phyloP scores from a whole-genome alignment of 805 yeast genomes.

The Debaryomyces tyrocola region DNA sequence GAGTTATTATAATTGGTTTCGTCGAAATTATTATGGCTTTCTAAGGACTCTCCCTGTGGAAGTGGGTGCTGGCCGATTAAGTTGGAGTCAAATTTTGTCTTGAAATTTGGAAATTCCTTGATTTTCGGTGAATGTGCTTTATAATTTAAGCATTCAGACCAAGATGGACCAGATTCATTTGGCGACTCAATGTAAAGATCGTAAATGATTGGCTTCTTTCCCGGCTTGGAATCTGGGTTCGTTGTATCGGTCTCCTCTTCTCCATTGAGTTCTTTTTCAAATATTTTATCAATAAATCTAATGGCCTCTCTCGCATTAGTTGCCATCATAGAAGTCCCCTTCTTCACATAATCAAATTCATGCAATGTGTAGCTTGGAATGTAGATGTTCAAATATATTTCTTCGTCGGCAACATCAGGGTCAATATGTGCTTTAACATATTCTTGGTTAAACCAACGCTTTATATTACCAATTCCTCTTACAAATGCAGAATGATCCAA shows the following conservation, averaged over 20 bases:
- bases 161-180: constrained; percentile 47
- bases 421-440: constrained; percentile 26
- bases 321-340: constrained; percentile 55
- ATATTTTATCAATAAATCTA: constrained; percentile 52
- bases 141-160: constrained; percentile 49
- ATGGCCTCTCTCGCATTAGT: constrained; percentile 67
- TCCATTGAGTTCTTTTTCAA: constrained; percentile 21
- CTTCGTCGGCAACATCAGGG: constrained; percentile 15
- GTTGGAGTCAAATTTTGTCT: constrained; percentile 33
- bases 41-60: not conserved
- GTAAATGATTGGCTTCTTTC: constrained; percentile 6
- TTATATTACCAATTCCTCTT: constrained; percentile 67
- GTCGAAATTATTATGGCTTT: not conserved
- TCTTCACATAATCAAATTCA: constrained; percentile 59
- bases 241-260: constrained; percentile 8
- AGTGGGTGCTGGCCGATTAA: constrained; percentile 17
- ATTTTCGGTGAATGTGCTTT: constrained; percentile 46
- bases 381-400: constrained; percentile 35
- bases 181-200: constrained; percentile 38
- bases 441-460: constrained; percentile 55
- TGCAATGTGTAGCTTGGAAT: constrained; percentile 59
- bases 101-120: constrained; percentile 50
- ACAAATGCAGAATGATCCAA: constrained; percentile 69
- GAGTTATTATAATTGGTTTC: constrained; percentile 2
- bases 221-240: constrained; percentile 2